Percentiles rank a stretch among this genome's conserved stretches.
phyloP scores from a whole-genome alignment of 306 rosid species.

The Dryas octopetala region DNA sequence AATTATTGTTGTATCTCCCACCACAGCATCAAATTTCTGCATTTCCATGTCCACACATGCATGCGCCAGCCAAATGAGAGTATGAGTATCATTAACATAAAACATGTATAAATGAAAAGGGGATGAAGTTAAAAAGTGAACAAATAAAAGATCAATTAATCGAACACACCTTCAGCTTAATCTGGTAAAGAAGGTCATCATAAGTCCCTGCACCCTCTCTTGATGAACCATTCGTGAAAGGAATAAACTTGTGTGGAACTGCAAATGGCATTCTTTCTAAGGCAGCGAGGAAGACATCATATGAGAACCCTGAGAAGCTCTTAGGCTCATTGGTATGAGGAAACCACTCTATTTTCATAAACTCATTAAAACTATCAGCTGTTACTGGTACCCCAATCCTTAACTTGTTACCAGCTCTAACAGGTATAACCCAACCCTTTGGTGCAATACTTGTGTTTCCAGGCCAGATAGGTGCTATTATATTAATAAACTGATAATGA shows the following conservation, averaged over 20 bases:
- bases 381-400: conserved; percentile 37
- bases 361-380: conserved; percentile 13
- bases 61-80: no score
- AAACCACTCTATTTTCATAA: conserved; percentile 22
- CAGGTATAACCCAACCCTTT: conserved; percentile 34
- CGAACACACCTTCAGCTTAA: conserved; percentile 16
- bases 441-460: conserved; percentile 32
- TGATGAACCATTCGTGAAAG: conserved; percentile 9
- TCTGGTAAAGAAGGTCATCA: conserved; percentile 27
- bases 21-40: conserved; percentile 35
- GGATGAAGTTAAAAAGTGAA: background rate
- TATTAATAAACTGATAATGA: background rate
- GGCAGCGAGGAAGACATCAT: conserved; percentile 31
- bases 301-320: conserved; percentile 34
- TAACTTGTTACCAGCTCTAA: conserved; percentile 21
- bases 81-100: background rate
- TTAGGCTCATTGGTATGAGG: conserved; percentile 3
- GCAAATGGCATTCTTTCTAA: conserved; percentile 33
- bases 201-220: conserved; percentile 21
- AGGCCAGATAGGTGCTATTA: conserved; percentile 40
- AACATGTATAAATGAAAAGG: background rate
- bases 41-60: background rate
- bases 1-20: conserved; percentile 44
- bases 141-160: background rate
- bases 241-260: conserved; percentile 22